Percentiles rank a stretch among this genome's conserved stretches.
Evolutionary conservation across 768 basidiomycete species (phyloP).

Genomic region (Tricholoma flavovirens): DNA sequence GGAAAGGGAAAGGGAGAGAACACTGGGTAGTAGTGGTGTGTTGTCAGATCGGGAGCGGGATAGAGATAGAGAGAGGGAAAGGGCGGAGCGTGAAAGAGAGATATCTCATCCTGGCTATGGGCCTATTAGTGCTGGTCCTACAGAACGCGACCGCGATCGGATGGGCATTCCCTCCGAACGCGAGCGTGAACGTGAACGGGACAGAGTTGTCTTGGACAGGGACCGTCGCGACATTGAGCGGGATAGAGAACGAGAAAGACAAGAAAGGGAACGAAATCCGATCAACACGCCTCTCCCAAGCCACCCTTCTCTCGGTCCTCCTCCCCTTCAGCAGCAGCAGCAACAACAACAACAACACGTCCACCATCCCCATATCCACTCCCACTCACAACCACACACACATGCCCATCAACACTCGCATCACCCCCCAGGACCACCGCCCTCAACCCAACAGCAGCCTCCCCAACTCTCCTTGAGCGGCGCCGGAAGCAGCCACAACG

Average conservation of each 20-base stretch:
- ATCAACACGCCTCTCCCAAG: background rate
- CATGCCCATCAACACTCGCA: background rate
- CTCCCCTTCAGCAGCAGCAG: background rate
- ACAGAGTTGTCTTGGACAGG: background rate
- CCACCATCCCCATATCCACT: constrained; percentile 1
- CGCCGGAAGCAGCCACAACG: background rate
- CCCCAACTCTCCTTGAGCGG: background rate
- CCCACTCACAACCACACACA: background rate
- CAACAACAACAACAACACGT: background rate
- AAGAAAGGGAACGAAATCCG: background rate
- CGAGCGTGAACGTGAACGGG: background rate
- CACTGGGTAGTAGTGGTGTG: background rate
- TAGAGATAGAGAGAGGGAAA: background rate
- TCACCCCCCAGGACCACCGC: background rate
- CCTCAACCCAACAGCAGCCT: background rate
- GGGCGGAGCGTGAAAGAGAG: background rate
- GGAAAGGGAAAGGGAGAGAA: background rate
- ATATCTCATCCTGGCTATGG: background rate
- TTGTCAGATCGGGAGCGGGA: background rate
- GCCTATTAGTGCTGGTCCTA: background rate
- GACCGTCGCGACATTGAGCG: background rate
- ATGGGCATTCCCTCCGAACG: background rate
- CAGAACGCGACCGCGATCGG: background rate
- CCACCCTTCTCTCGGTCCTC: constrained; percentile 2
- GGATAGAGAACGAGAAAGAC: background rate